Evolutionary conservation across 1,139 yeast species (phyloP).

Genomic region (Kodamaea derodonti): DNA sequence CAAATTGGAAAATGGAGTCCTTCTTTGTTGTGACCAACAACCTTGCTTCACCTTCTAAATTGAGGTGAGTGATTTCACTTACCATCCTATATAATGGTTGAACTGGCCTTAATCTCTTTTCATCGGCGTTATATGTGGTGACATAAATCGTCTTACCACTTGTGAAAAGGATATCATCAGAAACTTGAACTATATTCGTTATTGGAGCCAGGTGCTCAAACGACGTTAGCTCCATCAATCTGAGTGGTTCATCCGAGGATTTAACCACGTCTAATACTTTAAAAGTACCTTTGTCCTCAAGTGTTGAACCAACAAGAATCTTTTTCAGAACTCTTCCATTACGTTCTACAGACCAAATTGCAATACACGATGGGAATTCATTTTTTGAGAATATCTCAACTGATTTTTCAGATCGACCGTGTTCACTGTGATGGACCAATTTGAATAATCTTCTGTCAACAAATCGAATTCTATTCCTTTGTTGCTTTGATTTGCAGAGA

Average conservation of each 20-base stretch:
- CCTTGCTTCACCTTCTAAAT: constrained; percentile 16
- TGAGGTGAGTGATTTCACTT: constrained; percentile 36
- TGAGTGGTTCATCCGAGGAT: constrained; percentile 17
- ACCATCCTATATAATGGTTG: constrained; percentile 25
- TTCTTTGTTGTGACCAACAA: constrained; percentile 33
- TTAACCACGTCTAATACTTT: constrained; percentile 40
- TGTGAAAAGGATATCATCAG: constrained; percentile 30
- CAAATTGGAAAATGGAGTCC: constrained; percentile 36
- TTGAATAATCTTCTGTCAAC: constrained; percentile 31
- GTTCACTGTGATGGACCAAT: constrained; percentile 8
- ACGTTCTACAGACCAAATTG: constrained; percentile 33
- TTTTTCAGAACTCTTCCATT: constrained; percentile 35
- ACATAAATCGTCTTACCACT: constrained; percentile 30
- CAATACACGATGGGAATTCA: constrained; percentile 35
- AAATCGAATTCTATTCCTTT: constrained; percentile 24
- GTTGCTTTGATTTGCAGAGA: constrained; percentile 29
- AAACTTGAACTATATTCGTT: constrained; percentile 35
- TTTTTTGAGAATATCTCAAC: constrained; percentile 23
- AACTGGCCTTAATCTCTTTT: constrained; percentile 34
- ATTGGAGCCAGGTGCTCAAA: constrained; percentile 36
- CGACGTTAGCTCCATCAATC: constrained; percentile 34
- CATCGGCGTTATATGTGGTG: constrained; percentile 36
- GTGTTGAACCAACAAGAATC: constrained; percentile 38
- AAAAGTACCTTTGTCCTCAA: constrained; percentile 27
- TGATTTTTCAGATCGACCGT: constrained; percentile 13